These are phyloP conservation scores for Cubamyces lactineus DNA, from an alignment of 768 basidiomycete genomes.

Conservation along the genomic window DNA sequence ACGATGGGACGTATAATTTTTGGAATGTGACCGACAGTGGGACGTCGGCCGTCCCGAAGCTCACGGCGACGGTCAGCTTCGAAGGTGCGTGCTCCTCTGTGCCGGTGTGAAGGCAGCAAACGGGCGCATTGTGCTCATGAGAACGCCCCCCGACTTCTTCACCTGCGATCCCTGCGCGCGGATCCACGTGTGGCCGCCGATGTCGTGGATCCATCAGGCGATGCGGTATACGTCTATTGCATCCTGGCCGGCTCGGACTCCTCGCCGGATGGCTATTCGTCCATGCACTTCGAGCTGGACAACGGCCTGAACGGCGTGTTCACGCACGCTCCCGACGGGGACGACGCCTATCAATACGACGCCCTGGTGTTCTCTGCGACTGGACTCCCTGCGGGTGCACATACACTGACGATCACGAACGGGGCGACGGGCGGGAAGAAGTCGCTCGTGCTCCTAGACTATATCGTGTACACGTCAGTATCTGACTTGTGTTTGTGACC, in stretches of 20 bases:
- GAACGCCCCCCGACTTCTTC: too few species aligned
- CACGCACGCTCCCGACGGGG: conserved; percentile 24
- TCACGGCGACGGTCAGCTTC: conserved; percentile 38
- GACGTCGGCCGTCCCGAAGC: background rate
- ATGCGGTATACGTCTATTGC: conserved; percentile 48
- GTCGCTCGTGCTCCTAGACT: conserved; percentile 42
- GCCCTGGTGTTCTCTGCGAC: conserved; percentile 39
- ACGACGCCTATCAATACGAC: conserved; percentile 36
- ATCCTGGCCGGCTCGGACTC: conserved; percentile 34
- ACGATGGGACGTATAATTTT: conserved; percentile 11
- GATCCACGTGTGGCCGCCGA: too few species aligned
- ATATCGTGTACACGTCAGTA: conserved; percentile 43
- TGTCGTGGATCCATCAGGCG: conserved; percentile 32
- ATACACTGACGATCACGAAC: conserved; percentile 40
- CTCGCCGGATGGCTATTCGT: conserved; percentile 33
- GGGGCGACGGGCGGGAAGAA: conserved; percentile 34
- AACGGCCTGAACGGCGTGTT: conserved; percentile 35
- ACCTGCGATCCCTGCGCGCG: too few species aligned
- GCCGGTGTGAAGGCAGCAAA: too few species aligned
- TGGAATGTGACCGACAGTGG: conserved; percentile 7
- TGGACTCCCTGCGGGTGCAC: conserved; percentile 32
- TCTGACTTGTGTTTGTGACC: background rate
- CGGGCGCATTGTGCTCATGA: too few species aligned
- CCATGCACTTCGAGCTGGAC: conserved; percentile 45
- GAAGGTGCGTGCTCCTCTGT: conserved; percentile 32